Evolutionary conservation across 805 yeast species (phyloP), one percentile per base, ranked within the genome.

Genomic region (Diddensiella santjacobensis): DNA sequence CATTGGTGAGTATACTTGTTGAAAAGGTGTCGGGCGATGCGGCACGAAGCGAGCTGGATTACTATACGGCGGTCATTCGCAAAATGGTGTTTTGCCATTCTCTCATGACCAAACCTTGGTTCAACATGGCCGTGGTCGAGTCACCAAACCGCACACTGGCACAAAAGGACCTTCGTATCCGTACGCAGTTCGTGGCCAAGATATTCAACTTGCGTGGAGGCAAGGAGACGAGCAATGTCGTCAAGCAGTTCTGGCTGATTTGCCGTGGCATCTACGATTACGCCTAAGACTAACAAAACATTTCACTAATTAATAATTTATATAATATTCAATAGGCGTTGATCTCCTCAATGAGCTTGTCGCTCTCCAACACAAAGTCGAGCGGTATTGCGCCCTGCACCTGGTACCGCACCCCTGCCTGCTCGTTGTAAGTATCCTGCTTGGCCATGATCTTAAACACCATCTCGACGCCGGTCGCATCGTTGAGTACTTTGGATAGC

Each of bases 351-450:
- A 63, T 42, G 19, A 67, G 51, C n/a, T 37, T 38, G 19, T 50
- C 49, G 3, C 63, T 49, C 38, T 68, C 71, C 22, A 50, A 40
- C 22, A 47, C 58, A 39, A 52, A 65, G 44, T 65, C 57, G n/a
- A 69, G 39, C 13, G 69, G 64, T 31, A 59, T 62, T 10, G 69
- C 67, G 13, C 76, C 73, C 42, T 79, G 70, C 2, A 79, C 86
- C 48, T 83, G 83, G 63, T 83, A 87, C 64, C 96, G 79, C 15
- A 87, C 80, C 15, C 59, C 46, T 24, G 78, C 75, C 41, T 76
- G 78, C 45, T 89, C 96, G 58, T 89, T 84, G 66, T 87, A 93
- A 52, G 77, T 80, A 61, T 93, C 97, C 60, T 80, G 86, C 63
- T 82, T 79, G 11, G 95, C 96, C 60, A 85, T 80, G 45, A 90